phyloP scores from a whole-genome alignment of 1,284 basidiomycete genomes.

The Sporisorium exsertum region DNA sequence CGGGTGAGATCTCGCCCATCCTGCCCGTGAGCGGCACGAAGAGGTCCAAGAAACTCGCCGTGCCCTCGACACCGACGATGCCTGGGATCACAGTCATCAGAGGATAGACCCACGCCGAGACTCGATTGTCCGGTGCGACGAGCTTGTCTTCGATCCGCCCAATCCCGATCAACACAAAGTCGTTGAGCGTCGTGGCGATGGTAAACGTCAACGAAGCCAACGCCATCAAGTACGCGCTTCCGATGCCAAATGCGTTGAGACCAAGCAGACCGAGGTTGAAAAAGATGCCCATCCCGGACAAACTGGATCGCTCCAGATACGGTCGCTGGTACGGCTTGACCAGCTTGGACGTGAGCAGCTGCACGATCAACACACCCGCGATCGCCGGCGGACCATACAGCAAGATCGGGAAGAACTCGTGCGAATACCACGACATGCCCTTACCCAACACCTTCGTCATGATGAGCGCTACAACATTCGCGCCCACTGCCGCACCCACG shows the following conservation, averaged over 20 bases:
- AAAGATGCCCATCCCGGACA: conserved; percentile 53
- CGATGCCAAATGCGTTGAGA: conserved; percentile 76
- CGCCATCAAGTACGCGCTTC: conserved; percentile 79
- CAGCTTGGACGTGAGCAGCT: conserved; percentile 76
- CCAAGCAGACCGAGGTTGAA: conserved; percentile 53
- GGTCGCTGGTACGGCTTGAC: conserved; percentile 70
- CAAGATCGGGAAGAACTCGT: conserved; percentile 78
- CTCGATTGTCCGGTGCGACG: conserved; percentile 56
- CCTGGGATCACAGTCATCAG: conserved; percentile 73
- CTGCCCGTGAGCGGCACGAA: conserved; percentile 87
- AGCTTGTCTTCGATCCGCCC: conserved; percentile 49
- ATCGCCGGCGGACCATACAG: conserved; percentile 81
- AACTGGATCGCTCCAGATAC: conserved; percentile 62
- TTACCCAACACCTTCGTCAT: conserved; percentile 78
- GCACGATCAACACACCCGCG: conserved; percentile 75
- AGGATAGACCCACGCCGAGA: conserved; percentile 57
- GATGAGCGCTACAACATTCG: conserved; percentile 80
- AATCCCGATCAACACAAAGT: conserved; percentile 59
- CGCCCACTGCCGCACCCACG: conserved; percentile 73
- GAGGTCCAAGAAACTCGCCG: conserved; percentile 80
- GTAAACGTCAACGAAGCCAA: conserved; percentile 74
- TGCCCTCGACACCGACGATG: conserved; percentile 78
- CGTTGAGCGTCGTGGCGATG: conserved; percentile 58
- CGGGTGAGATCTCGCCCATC: conserved; percentile 71
- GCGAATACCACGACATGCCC: conserved; percentile 72